phyloP scores from a whole-genome alignment of 75 land plant species.

The Cupressus sempervirens region DNA sequence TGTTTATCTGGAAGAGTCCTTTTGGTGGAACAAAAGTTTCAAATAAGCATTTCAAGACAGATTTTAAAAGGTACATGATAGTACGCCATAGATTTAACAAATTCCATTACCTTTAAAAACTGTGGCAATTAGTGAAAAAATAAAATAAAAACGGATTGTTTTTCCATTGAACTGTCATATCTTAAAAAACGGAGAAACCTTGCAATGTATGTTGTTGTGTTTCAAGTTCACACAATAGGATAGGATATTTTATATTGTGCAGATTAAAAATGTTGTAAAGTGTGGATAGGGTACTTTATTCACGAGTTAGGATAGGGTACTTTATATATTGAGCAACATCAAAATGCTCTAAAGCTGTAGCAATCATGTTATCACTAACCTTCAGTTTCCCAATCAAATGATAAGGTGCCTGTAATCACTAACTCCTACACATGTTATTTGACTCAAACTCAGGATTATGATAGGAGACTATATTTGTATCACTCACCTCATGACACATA shows the following conservation, averaged over 20 bases:
- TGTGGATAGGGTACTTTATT: no score
- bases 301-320: no score
- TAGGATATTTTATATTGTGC: not conserved
- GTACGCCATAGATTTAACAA: not conserved
- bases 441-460: no score
- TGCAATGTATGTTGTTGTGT: not conserved
- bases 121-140: not conserved
- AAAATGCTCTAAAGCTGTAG: no score
- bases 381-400: no score
- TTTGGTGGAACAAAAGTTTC: not conserved
- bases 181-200: not conserved
- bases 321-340: no score
- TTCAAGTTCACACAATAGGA: not conserved
- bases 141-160: not conserved
- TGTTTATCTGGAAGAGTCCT: not conserved
- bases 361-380: no score
- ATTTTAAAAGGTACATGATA: not conserved
- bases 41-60: not conserved
- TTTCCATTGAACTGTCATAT: not conserved
- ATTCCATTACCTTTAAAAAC: not conserved
- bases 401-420: no score
- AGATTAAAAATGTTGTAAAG: no score
- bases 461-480: no score
- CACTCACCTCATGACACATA: no score
- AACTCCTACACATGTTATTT: no score